Base-by-base conservation (phyloP, 495 filamentous ascomycete genomes). In the Tuber brumale region DNA sequence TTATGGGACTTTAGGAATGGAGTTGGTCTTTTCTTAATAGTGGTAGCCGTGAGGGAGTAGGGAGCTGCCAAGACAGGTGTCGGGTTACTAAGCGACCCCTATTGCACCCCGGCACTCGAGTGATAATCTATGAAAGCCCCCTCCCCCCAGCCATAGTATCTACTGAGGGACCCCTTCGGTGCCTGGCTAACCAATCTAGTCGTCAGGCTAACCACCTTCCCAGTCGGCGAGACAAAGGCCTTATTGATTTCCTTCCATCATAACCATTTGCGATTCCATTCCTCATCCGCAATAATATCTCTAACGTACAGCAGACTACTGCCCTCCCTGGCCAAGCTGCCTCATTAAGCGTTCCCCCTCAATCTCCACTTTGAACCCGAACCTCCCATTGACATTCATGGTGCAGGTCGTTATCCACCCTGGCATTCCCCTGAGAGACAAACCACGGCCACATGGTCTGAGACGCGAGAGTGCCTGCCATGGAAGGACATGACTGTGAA, bases 301-400 rank as follows among this genome's bases (percentile, higher is more conserved):
- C 74, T 76, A 14, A 89, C 74, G 57, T 77, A 43, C 42, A 43
- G 5, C n/a, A n/a, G n/a, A n/a, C n/a, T 43, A 76, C 70, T 78
- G 43, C 74, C 82, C 77, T 14, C 73, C 81, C 19, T 79, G 79
- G 6, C 81, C 72, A n/a, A 73, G 70, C 41, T 83, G 84, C 72
- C 87, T 71, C 66, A 85, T 86, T 46, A 57, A 57, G 6, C 6
- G 7, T n/a, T 71, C 72, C 76, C 77, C 74, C 76, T 78, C 74
- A 6, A 94, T 90, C 18, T 92, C 87, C 23, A 90, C 86, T 21
- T 87, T 88, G 75, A 91, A 90, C 71, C 88, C 88, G 77, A 91
- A 76, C 83, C 91, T 93, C 9, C 93, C 93, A 79, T 95, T 93
- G 37, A 95, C 86, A 78, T 92, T 90, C 27, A 97, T 89, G 23